Percentiles rank a stretch among this genome's conserved stretches.
phyloP scores from a whole-genome alignment of 2,329 filamentous ascomycete genomes.

The Colletotrichum lentis region DNA sequence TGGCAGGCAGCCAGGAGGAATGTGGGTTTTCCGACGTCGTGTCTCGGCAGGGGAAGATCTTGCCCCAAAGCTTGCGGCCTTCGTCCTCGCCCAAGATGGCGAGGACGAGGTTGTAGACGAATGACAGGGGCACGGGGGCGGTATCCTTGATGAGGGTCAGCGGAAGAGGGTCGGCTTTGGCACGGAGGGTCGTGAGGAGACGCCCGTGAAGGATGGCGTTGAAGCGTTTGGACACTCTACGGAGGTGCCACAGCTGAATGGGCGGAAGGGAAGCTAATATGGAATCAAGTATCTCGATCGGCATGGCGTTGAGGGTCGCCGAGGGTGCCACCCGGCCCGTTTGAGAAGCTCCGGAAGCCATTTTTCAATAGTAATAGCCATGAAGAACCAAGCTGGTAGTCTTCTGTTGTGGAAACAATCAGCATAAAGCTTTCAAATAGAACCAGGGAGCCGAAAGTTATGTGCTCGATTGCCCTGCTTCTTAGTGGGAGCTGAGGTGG shows the following conservation, averaged over 20 bases:
- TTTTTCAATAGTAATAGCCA: no score
- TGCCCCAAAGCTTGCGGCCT: neutral
- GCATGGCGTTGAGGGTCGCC: neutral
- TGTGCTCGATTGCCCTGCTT: neutral
- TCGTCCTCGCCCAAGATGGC: neutral
- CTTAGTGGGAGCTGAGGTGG: neutral
- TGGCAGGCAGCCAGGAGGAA: constrained; percentile 1
- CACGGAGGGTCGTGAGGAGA: neutral
- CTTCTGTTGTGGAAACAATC: no score
- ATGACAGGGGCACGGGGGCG: neutral
- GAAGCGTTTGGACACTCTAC: neutral
- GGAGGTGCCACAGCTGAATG: neutral
- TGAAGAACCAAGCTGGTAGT: no score
- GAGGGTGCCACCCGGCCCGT: no score
- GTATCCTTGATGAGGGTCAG: neutral
- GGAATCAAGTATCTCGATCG: neutral
- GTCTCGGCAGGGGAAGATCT: neutral
- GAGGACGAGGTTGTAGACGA: neutral
- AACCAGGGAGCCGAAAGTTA: neutral
- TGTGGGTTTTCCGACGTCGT: neutral
- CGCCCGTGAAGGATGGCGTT: neutral
- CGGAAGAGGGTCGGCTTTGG: neutral
- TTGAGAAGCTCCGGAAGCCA: neutral
- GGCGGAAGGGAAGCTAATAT: neutral
- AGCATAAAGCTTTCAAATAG: neutral